Base-by-base conservation (phyloP, 1,284 basidiomycete species). In the Apiotrichum gamsii region DNA sequence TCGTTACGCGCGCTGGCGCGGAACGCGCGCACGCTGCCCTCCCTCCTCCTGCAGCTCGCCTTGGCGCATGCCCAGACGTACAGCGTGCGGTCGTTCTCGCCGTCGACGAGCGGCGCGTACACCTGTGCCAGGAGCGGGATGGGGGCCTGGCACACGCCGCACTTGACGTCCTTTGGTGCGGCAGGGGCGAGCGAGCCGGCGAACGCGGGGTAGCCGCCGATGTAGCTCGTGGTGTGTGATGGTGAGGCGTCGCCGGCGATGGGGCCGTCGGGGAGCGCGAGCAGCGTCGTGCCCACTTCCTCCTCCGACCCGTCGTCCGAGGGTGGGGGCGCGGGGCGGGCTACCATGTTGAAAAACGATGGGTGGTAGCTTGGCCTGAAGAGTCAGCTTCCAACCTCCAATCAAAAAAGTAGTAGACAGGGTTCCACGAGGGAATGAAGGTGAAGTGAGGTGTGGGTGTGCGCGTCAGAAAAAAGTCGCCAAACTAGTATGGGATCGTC, bases 141-240 rank as follows among this genome's bases (percentile, higher is more conserved):
- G 4, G 63, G 49, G 10, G 56, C 21, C 19, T 63, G 56, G 49
- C 71, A 72, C 3, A 61, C 39, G 28, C 58, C 59, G 46, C 72
- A 74, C 29, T 43, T 56, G 35, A 69, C 54, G 9, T 50, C 50
- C 11, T 50, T 41, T 3, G 67, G 63, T 0, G 55, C 39, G 4
- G 45, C 28, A 4, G 56, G 30, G 9, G 53, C 46, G 5, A 48
- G 36, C 2, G 56, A 44, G 16, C 61, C 52, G 18, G 65, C 69
- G 52, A 71, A 73, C 29, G 67, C 58, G 0, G 72, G 69, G 51
- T 71, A 69, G 2, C 72, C 72, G 18, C 72, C 72, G 30, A 73
- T 63, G 29, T 59, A 53, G 4, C 68, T 72, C 1, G 62, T 55
- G 13, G 57, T 60, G 52, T 65, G 62, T 4, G 60, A 63, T 18